A percentile compares a stretch with the other conserved stretches of the same genome.
Conservation (phyloP, 495 filamentous ascomycete species). For the Rhypophila decipiens region DNA sequence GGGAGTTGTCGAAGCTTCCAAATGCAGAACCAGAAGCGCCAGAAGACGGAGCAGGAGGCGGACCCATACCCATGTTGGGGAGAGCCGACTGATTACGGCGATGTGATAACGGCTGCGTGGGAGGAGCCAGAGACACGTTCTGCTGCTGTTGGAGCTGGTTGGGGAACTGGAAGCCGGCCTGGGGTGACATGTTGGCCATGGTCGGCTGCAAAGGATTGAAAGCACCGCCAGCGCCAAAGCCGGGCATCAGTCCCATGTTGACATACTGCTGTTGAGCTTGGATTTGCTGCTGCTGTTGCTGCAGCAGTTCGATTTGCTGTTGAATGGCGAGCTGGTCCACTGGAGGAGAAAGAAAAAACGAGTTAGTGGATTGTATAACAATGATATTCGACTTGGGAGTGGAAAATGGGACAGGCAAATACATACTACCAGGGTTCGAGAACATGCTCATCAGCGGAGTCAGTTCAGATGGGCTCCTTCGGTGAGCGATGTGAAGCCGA, state of each 20-base stretch:
- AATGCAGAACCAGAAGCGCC: constrained; percentile 79
- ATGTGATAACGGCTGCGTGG: constrained; percentile 76
- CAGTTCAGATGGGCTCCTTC: constrained; percentile 93
- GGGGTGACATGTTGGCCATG: constrained; percentile 74
- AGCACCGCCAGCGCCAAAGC: constrained; percentile 53
- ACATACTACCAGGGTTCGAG: constrained; percentile 49
- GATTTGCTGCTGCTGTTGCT: constrained; percentile 98
- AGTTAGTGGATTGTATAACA: neutral
- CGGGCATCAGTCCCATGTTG: constrained; percentile 86
- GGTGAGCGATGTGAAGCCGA: constrained; percentile 93
- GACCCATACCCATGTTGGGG: constrained; percentile 87
- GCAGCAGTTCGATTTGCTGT: constrained; percentile 95
- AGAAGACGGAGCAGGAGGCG: constrained; percentile 93
- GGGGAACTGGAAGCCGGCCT: constrained; percentile 86
- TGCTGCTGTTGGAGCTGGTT: constrained; percentile 70
- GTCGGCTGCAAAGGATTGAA: constrained; percentile 61
- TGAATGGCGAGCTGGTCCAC: constrained; percentile 99
- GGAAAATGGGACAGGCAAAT: neutral
- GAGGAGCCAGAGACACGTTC: constrained; percentile 63
- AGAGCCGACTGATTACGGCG: constrained; percentile 97
- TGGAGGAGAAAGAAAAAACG: constrained; percentile 26
- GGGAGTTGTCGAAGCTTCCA: constrained; percentile 64
- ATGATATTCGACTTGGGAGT: neutral
- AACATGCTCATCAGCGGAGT: constrained; percentile 98
- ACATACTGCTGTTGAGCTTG: constrained; percentile 95